Base-by-base conservation (phyloP, 2,329 filamentous ascomycete species). In the Claviceps monticola region DNA sequence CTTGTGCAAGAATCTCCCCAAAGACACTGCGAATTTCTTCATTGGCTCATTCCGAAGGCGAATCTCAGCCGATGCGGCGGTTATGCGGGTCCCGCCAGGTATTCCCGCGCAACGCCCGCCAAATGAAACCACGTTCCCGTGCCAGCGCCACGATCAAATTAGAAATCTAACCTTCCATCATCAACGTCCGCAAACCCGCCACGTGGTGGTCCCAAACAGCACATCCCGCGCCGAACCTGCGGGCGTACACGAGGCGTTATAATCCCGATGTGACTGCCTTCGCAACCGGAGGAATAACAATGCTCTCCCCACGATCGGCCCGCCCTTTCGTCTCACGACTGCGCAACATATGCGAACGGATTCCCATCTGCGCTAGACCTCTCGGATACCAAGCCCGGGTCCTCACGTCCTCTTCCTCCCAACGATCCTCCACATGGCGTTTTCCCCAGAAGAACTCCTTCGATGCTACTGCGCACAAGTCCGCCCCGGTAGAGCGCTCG, bases 401-500 rank as follows among this genome's bases (percentile, higher is more conserved):
- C 8, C 5, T 16, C 23, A 14, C 23, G 8, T 26, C 42, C 2
- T 44, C 62, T 2, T 55, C 52, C 50, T 60, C 58, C 9, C 39
- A 43, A 3, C 55, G 51, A 48, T 60, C 57, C 8, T 41, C 45
- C 1, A 56, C 50, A 44, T 57, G 53, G 23, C 23, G 52, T 53
- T 39, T 54, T 36, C 49, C 52, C 42, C 53, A 59, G 42, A 6
- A 11, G 11, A 56, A 62, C 39, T 53, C 57, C 9, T 45, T 62
- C 54, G 57, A 65, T 48, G 51, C 49, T 42, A 23, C 58, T 5
- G 64, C 61, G 21, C 45, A 55, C 23, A 59, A 55, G 41, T 60
- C 66, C 55, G 54, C 59, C 21, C 55, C 57, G 51, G 60, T 60
- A 3, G 64, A 64, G 19, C 55, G 56, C 26, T 57, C 60, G 44